Evolutionary conservation across 1,139 yeast species (phyloP).

Genomic region (Geotrichum reessii): DNA sequence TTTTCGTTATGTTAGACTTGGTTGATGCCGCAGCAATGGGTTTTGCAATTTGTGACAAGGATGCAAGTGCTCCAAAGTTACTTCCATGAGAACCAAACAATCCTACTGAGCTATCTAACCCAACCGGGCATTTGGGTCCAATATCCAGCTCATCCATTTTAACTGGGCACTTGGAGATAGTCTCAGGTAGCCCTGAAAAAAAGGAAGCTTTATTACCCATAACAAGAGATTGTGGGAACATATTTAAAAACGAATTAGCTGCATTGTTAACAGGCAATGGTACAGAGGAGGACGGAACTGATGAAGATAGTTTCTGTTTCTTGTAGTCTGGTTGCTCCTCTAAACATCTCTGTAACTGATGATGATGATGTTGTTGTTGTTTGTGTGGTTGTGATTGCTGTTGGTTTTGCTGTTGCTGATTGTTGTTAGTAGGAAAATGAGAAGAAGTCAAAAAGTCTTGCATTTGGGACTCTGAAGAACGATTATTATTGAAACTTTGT

Average conservation of each 20-base stretch:
- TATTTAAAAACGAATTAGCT: constrained; percentile 2
- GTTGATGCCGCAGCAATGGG: not conserved
- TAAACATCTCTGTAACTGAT: not conserved
- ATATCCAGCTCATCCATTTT: constrained; percentile 9
- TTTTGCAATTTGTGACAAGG: constrained; percentile 9
- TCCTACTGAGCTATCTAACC: constrained; percentile 5
- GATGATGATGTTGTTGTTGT: not conserved
- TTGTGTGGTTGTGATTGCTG: not conserved
- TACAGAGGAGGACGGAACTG: not conserved
- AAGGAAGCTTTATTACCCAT: not conserved
- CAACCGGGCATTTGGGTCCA: constrained; percentile 13
- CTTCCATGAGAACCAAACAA: constrained; percentile 13
- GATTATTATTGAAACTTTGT: not conserved
- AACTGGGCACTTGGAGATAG: constrained; percentile 12
- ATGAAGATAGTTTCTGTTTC: constrained; percentile 1
- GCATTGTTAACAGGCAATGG: not conserved
- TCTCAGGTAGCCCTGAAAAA: constrained; percentile 5
- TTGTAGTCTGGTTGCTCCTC: constrained; percentile 12
- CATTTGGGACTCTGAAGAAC: not conserved
- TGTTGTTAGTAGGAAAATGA: too few relatives aligned
- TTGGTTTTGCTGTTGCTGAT: not conserved
- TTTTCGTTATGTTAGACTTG: not conserved
- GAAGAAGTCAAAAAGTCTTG: not conserved
- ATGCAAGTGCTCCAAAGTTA: constrained; percentile 7
- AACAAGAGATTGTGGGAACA: constrained; percentile 8